phyloP scores from a whole-genome alignment of 2,329 filamentous ascomycete genomes.

The Hymenoscyphus repandus region DNA sequence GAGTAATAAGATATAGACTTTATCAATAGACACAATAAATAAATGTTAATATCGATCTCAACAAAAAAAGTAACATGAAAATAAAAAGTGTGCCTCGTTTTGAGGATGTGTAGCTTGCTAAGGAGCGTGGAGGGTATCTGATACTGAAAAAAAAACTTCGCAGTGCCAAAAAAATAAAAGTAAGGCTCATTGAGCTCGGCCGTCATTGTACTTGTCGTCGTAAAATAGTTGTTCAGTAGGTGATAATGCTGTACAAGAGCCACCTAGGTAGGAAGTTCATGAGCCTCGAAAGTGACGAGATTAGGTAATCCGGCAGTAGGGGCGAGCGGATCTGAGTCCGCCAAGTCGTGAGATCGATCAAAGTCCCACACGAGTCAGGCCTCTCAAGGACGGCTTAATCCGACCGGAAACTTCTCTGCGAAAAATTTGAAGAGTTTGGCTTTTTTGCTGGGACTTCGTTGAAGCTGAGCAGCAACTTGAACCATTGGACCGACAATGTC shows the following conservation, averaged over 20 bases:
- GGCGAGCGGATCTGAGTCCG: not conserved
- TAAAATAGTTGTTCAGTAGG: not conserved
- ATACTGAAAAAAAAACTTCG: not conserved
- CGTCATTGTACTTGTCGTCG: slow-evolving; percentile 4
- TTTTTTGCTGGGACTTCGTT: slow-evolving; percentile 29
- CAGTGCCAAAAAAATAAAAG: not conserved
- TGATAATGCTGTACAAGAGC: slow-evolving; percentile 7
- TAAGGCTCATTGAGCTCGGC: not conserved
- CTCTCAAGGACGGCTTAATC: slow-evolving; percentile 24
- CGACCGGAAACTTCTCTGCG: slow-evolving; percentile 30
- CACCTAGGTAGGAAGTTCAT: not conserved
- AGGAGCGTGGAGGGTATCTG: slow-evolving; percentile 25
- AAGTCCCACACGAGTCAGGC: not conserved
- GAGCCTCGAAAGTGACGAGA: not conserved
- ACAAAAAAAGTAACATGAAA: slow-evolving; percentile 6
- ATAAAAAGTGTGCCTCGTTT: not conserved
- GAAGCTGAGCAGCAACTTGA: slow-evolving; percentile 28
- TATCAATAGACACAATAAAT: slow-evolving; percentile 6
- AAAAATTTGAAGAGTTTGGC: slow-evolving; percentile 30
- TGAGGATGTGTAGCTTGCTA: slow-evolving; percentile 23
- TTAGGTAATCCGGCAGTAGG: slow-evolving; percentile 1
- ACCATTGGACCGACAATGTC: slow-evolving; percentile 91
- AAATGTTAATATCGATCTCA: not conserved
- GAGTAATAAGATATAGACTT: slow-evolving; percentile 6
- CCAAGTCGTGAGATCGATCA: not conserved